phyloP scores from a whole-genome alignment of 2,329 filamentous ascomycete species.

The Davidsoniella virescens region DNA sequence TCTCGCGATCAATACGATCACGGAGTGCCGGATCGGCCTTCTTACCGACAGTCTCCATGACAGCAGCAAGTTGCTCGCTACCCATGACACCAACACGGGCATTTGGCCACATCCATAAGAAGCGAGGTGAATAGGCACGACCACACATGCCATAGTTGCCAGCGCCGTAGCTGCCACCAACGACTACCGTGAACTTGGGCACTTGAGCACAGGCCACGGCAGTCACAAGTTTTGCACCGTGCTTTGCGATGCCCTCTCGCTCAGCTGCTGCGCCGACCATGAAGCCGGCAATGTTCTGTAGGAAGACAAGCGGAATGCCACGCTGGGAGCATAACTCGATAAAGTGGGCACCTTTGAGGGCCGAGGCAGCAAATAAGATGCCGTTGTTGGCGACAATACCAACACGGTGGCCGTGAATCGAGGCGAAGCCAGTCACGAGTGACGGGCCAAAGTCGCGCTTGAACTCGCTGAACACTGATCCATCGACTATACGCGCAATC shows the following conservation, averaged over 20 bases:
- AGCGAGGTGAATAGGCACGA: conserved; percentile 75
- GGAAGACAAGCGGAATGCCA: conserved; percentile 74
- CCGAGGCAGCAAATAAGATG: conserved; percentile 77
- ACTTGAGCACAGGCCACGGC: conserved; percentile 89
- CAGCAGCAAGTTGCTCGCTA: conserved; percentile 71
- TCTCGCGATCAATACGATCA: conserved; percentile 75
- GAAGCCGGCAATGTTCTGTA: conserved; percentile 95
- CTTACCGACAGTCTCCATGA: conserved; percentile 87
- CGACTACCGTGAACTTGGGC: conserved; percentile 90
- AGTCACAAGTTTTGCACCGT: conserved; percentile 90
- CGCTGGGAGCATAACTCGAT: conserved; percentile 88
- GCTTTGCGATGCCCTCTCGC: conserved; percentile 90
- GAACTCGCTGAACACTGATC: conserved; percentile 81
- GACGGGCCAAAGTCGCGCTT: conserved; percentile 82
- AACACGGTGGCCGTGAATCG: conserved; percentile 77
- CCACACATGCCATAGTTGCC: conserved; percentile 99
- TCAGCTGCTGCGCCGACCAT: conserved; percentile 94
- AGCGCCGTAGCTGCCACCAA: conserved; percentile 83
- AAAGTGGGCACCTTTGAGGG: conserved; percentile 91
- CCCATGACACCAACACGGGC: conserved; percentile 97
- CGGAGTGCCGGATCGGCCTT: conserved; percentile 60
- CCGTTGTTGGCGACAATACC: conserved; percentile 94
- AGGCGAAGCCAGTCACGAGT: conserved; percentile 79
- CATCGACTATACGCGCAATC: conserved; percentile 84
- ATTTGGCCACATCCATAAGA: conserved; percentile 96